phyloP scores from a whole-genome alignment of 2,329 filamentous ascomycete species.

The Botrytis fragariae region DNA sequence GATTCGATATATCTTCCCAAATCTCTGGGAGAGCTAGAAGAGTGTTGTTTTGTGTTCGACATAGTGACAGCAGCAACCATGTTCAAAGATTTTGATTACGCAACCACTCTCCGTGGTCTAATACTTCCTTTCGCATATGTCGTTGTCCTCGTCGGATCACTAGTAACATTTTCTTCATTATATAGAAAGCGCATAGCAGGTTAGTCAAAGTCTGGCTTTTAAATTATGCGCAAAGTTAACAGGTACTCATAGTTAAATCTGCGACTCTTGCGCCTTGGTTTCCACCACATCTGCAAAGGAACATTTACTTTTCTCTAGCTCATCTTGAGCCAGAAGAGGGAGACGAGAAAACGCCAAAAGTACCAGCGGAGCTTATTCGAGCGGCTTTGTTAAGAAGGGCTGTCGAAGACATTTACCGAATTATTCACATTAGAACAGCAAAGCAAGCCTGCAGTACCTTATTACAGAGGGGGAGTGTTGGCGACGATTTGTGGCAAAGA shows the following conservation, averaged over 20 bases:
- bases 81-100: conserved; percentile 62
- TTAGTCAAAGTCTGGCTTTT: conserved; percentile 44
- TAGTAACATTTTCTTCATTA: conserved; percentile 87
- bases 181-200: conserved; percentile 90
- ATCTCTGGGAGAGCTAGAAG: neutral
- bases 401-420: conserved; percentile 87
- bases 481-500: conserved; percentile 92
- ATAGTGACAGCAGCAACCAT: conserved; percentile 25
- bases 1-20: neutral
- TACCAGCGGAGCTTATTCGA: conserved; percentile 83
- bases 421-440: conserved; percentile 82
- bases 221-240: conserved; percentile 10
- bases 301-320: conserved; percentile 89
- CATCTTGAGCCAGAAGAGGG: conserved; percentile 67
- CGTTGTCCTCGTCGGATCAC: conserved; percentile 78
- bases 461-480: conserved; percentile 86
- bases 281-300: conserved; percentile 81
- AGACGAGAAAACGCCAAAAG: conserved; percentile 62
- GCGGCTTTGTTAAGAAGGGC: conserved; percentile 86
- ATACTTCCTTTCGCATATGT: conserved; percentile 87
- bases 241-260: conserved; percentile 58
- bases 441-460: conserved; percentile 84
- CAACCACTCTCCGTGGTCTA: conserved; percentile 57
- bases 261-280: conserved; percentile 94
- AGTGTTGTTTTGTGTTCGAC: neutral